A percentile compares a stretch with the other conserved stretches of the same genome.
Conservation (phyloP, 1,284 basidiomycete species). For the Irpex lacteus region DNA sequence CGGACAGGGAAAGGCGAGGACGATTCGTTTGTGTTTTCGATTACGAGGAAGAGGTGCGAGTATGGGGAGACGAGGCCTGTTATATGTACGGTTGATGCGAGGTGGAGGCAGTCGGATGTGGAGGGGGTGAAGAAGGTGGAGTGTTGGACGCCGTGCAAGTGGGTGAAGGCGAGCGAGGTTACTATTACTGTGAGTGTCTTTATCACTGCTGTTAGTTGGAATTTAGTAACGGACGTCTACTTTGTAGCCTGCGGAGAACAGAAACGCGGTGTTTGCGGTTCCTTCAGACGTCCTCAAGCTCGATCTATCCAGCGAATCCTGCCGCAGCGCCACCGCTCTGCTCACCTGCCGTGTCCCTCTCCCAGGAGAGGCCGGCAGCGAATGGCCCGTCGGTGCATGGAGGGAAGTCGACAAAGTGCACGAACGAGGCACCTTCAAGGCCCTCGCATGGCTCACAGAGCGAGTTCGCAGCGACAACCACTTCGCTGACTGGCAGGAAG, state of each 20-base stretch:
- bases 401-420: constrained; percentile 82
- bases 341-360: constrained; percentile 77
- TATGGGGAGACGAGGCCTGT: constrained; percentile 79
- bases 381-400: constrained; percentile 80
- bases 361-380: constrained; percentile 60
- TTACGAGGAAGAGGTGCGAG: constrained; percentile 73
- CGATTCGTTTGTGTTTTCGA: constrained; percentile 84
- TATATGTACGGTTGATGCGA: constrained; percentile 65
- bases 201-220: not conserved
- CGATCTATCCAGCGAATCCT: constrained; percentile 56
- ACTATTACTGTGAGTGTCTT: constrained; percentile 47
- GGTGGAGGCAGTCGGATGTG: constrained; percentile 72
- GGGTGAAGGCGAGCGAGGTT: constrained; percentile 50
- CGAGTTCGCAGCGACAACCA: constrained; percentile 74
- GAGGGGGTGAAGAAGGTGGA: constrained; percentile 46
- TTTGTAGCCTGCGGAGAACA: constrained; percentile 47
- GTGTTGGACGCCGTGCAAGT: constrained; percentile 63
- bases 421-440: constrained; percentile 78
- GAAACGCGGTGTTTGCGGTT: constrained; percentile 64
- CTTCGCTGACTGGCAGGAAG: constrained; percentile 59
- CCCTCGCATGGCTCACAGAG: constrained; percentile 85
- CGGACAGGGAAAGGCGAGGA: constrained; percentile 69
- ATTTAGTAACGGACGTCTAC: constrained; percentile 13
- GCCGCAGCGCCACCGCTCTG: constrained; percentile 72
- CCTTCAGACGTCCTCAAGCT: constrained; percentile 58